Base-by-base conservation (phyloP, 306 rosid genomes). In the Prosopis cineraria region DNA sequence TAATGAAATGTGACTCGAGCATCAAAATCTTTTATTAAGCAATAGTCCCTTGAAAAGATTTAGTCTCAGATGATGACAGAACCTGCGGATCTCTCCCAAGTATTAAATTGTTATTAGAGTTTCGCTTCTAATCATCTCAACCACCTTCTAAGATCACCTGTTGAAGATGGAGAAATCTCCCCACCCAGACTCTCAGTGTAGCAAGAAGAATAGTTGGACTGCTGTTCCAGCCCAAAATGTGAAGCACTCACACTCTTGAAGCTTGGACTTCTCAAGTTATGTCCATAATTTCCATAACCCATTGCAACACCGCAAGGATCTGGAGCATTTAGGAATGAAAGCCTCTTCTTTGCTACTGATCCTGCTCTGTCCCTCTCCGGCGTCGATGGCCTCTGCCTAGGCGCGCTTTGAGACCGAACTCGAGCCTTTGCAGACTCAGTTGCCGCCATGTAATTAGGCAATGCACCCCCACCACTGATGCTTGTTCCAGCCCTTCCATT, bases 381-480 rank as follows among this genome's bases (percentile, higher is more conserved):
- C 0, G 99, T 95, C 0, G 86, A 79, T 0, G 98, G 96, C 84
- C 99, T 87, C 82, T 96, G 99, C 83, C 98, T 84, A 0, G 99
- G 99, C 0, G 99, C 98, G 16, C 99, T 96, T 50, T 90, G 99
- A 1, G 99, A 96, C 6, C 99, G 89, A 9, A 89, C 84, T 3
- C 99, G 83, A 11, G 98, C 97, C 86, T 93, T 93, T 1, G 99
- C 97, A 10, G 98, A 96, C 90, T 93, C 99, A 0, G 99, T 96
- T 10, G 98, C 98, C 0, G 98, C 96, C 99, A 96, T 96, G 88
- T 96, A 96, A 79, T 96, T 91, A 75, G 99, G 99, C 87, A 96
- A 65, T 72, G 91, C 40, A 63, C 85, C 68, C 24, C 78, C 27
- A 33, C 76, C 78, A 25, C 78, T 19, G 34, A 72, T 81, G 39